Evolutionary conservation across 2,329 filamentous ascomycete genomes (phyloP).

Genomic region (Alternaria brassicae): DNA sequence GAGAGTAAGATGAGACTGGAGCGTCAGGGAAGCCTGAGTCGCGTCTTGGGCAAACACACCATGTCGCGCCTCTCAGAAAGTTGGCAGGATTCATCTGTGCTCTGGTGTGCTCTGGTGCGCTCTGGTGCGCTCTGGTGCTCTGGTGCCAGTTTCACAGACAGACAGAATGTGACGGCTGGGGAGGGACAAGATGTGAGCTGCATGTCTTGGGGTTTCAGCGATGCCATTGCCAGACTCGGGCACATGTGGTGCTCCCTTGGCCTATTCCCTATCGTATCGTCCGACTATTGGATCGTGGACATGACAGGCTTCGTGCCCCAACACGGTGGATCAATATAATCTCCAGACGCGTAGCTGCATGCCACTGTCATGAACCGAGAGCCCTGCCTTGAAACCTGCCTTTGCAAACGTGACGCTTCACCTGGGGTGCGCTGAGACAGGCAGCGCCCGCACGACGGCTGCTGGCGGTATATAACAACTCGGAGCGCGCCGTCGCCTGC

Average conservation of each 20-base stretch:
- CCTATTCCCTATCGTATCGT: conserved; percentile 2
- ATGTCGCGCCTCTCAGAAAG: conserved; percentile 5
- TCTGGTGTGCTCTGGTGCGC: conserved; percentile 5
- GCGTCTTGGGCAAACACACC: conserved; percentile 3
- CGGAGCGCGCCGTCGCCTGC: conserved; percentile 16
- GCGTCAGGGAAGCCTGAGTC: conserved; percentile 6
- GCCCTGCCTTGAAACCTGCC: conserved; percentile 31
- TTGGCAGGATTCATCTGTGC: conserved; percentile 5
- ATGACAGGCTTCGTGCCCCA: conserved; percentile 21
- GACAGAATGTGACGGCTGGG: conserved; percentile 4
- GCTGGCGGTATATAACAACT: conserved; percentile 12
- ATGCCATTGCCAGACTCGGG: not conserved
- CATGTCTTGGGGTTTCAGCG: not conserved
- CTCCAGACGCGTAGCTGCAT: conserved; percentile 1
- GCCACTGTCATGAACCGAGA: not conserved
- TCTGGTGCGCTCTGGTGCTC: not conserved
- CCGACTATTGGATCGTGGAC: not conserved
- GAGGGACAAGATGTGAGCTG: not conserved
- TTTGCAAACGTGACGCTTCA: conserved; percentile 33
- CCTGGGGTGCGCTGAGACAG: conserved; percentile 31
- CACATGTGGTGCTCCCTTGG: too few relatives aligned
- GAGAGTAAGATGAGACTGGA: conserved; percentile 2
- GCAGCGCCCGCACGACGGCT: conserved; percentile 1
- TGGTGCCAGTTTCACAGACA: conserved; percentile 11
- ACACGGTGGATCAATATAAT: conserved; percentile 14